Base-by-base conservation (phyloP, 306 rosid species). In the Trichosanthes truncata region DNA sequence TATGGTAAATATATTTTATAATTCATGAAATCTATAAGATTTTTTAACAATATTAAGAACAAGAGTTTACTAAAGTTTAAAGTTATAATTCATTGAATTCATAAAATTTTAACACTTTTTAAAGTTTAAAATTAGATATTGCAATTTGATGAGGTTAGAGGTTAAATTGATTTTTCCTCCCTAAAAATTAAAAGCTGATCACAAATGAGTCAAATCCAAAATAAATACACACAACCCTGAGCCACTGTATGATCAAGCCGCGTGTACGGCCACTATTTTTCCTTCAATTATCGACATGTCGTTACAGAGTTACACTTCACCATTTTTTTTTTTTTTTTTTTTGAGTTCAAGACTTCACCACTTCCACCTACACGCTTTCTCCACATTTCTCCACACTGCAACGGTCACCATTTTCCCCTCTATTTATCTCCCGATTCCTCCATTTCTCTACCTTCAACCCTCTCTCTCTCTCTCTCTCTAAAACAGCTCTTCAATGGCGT, bases 401-500 rank as follows among this genome's bases (percentile, higher is more conserved):
- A 69, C 76, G 76, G 76, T 69, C 49, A 69, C 76, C 76, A n/a
- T 23, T 41, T 17, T 5, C 53, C 5, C 2, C 17, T 21, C 53
- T 69, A 69, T 69, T 41, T 69, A 40, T 41, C 10, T 14, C 38
- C 9, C 4, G 9, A 26, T 26, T 5, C 38, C 38, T 0, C 20
- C 26, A n/a, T 68, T 21, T 21, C 51, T 40, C 31, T 9, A 36
- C 25, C 25, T 17, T 9, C 46, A 36, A 35, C 26, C 48, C 12
- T 38, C 3, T 63, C 60, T 53, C 72, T 35, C 40, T 63, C 12
- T 38, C 3, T 63, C 60, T 53, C 72, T 35, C 40, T 63, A 6
- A 31, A 66, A 5, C 1, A 3, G 1, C 25, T 36, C 40, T 43
- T 18, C 62, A 21, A 93, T 93, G 97, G 90, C 80, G 63, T 67